Percentiles rank a stretch among this genome's conserved stretches.
Evolutionary conservation across 164 flowering plant genomes (phyloP).

Genomic region (Vitis riparia): DNA sequence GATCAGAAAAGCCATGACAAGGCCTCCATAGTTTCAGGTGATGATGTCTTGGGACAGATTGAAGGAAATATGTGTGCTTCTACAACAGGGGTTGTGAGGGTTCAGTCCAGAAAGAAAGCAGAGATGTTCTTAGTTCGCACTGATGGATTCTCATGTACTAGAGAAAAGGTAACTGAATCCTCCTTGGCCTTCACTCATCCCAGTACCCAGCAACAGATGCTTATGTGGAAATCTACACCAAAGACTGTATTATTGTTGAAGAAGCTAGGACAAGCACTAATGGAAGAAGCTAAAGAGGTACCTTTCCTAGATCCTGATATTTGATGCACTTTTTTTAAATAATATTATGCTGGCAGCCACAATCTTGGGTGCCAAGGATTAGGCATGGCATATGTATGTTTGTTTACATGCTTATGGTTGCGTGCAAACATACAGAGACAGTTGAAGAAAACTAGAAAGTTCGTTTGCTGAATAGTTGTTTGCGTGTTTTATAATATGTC

Average conservation of each 20-base stretch:
- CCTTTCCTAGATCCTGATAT: background rate
- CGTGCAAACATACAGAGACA: too few relatives aligned
- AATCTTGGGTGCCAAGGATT: too few relatives aligned
- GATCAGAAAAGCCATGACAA: slow-evolving; percentile 26
- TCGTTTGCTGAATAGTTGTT: background rate
- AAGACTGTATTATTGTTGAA: slow-evolving; percentile 87
- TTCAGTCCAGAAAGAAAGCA: slow-evolving; percentile 96
- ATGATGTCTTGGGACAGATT: slow-evolving; percentile 45
- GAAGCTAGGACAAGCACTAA: slow-evolving; percentile 84
- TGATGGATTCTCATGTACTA: slow-evolving; percentile 86
- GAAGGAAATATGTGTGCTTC: slow-evolving; percentile 97
- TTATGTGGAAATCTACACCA: slow-evolving; percentile 96
- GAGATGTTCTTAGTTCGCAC: slow-evolving; percentile 98
- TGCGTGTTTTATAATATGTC: background rate
- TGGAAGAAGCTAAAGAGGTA: slow-evolving; percentile 99
- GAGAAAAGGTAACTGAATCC: slow-evolving; percentile 95
- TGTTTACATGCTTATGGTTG: too few relatives aligned
- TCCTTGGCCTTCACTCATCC: slow-evolving; percentile 98
- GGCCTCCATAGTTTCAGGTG: slow-evolving; percentile 28
- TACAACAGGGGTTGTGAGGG: slow-evolving; percentile 93
- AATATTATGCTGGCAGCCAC: too few relatives aligned
- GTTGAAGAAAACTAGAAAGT: too few relatives aligned
- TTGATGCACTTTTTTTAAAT: too few relatives aligned
- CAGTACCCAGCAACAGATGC: slow-evolving; percentile 99
- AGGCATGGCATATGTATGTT: too few relatives aligned